Evolutionary conservation across 257 asterid species (phyloP).

Genomic region (Solanum pimpinellifolium): DNA sequence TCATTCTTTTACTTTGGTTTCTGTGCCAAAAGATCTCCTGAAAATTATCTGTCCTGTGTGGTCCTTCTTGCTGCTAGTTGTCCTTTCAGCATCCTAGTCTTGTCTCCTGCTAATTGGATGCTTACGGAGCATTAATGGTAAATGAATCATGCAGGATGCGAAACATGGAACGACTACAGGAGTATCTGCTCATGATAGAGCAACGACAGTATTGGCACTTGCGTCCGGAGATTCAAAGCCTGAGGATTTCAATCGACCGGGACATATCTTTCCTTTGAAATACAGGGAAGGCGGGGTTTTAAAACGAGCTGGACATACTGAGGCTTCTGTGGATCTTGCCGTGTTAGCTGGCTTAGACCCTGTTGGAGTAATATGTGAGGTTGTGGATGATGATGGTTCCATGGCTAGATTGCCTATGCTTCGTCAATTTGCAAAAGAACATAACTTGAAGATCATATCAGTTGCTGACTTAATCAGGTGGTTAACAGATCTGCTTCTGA

Average conservation of each 20-base stretch:
- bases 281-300: slow-evolving; percentile 93
- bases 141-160: slow-evolving; percentile 55
- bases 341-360: slow-evolving; percentile 80
- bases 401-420: slow-evolving; percentile 96
- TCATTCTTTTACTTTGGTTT: background rate
- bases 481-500: background rate
- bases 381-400: slow-evolving; percentile 97
- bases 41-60: background rate
- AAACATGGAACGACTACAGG: slow-evolving; percentile 91
- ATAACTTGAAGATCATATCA: slow-evolving; percentile 66
- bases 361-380: slow-evolving; percentile 81
- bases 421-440: slow-evolving; percentile 47
- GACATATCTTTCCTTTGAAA: slow-evolving; percentile 92
- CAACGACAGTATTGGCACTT: slow-evolving; percentile 80
- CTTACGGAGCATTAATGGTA: background rate
- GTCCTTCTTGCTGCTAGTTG: background rate
- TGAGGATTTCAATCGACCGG: slow-evolving; percentile 94
- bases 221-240: slow-evolving; percentile 76
- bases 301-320: slow-evolving; percentile 98
- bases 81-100: background rate
- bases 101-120: background rate
- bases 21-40: background rate
- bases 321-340: slow-evolving; percentile 92
- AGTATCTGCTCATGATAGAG: slow-evolving; percentile 92
- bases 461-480: slow-evolving; percentile 94